These are phyloP conservation scores for Torulaspora pretoriensis DNA, from an alignment of 1,139 yeast genomes.

Conservation along the genomic window DNA sequence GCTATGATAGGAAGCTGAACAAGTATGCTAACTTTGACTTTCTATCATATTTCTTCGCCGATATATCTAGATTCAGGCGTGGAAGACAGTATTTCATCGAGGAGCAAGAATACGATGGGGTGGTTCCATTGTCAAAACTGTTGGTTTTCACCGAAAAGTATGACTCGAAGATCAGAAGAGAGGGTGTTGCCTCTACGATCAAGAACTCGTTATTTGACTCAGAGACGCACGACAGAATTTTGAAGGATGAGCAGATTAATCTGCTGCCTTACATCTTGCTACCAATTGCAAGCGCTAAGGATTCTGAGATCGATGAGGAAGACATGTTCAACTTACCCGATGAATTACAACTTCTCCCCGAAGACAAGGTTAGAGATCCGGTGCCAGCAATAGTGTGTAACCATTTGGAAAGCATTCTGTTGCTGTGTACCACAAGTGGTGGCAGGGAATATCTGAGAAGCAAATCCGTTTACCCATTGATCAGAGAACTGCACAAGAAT, in stretches of 20 bases:
- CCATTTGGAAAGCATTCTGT: constrained; percentile 70
- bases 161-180: constrained; percentile 75
- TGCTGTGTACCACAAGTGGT: constrained; percentile 68
- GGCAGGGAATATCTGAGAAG: constrained; percentile 73
- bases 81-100: constrained; percentile 78
- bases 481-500: constrained; percentile 79
- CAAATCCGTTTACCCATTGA: constrained; percentile 75
- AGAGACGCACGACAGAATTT: constrained; percentile 55
- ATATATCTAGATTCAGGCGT: constrained; percentile 65
- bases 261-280: constrained; percentile 74
- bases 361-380: constrained; percentile 76
- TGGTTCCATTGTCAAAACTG: constrained; percentile 74
- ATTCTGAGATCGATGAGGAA: constrained; percentile 63
- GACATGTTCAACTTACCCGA: constrained; percentile 88
- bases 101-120: constrained; percentile 67
- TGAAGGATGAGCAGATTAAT: constrained; percentile 62
- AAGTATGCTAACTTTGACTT: constrained; percentile 74
- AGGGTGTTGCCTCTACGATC: constrained; percentile 89
- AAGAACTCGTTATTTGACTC: constrained; percentile 86
- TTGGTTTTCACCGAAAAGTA: constrained; percentile 80
- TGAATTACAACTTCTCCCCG: constrained; percentile 74
- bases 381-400: constrained; percentile 57
- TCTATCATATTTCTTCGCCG: constrained; percentile 84
- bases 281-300: constrained; percentile 82
- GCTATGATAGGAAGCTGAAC: constrained; percentile 67